phyloP scores from a whole-genome alignment of 352 stramenopile genomes.

The Pythium sp. region DNA sequence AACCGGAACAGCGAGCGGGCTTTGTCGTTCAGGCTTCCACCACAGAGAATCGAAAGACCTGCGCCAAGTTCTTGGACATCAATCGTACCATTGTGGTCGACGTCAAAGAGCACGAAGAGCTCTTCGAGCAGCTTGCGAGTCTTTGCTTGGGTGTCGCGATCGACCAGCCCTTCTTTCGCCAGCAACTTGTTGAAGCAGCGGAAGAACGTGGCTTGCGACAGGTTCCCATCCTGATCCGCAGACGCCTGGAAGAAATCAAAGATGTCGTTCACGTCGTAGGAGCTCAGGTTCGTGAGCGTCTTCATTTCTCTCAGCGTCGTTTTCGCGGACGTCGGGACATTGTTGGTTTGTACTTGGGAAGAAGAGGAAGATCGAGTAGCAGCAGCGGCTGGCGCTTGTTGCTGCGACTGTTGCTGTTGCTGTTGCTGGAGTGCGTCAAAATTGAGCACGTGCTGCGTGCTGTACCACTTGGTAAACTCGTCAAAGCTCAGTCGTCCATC shows the following conservation, averaged over 20 bases:
- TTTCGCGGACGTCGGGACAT: constrained; percentile 14
- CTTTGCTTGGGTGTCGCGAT: constrained; percentile 36
- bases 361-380: constrained; percentile 1
- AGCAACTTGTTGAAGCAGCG: constrained; percentile 84
- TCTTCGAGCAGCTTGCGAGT: constrained; percentile 59
- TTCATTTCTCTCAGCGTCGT: constrained; percentile 71
- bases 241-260: constrained; percentile 84
- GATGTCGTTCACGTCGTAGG: constrained; percentile 86
- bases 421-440: constrained; percentile 21
- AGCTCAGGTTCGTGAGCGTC: constrained; percentile 68
- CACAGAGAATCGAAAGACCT: constrained; percentile 86
- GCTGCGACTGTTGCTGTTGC: constrained; percentile 4
- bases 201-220: constrained; percentile 73
- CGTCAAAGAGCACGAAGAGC: constrained; percentile 83
- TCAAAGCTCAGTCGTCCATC: constrained; percentile 73
- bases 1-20: constrained; percentile 77
- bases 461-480: constrained; percentile 88
- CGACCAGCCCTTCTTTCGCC: constrained; percentile 35
- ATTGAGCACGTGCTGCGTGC: constrained; percentile 26
- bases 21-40: constrained; percentile 68
- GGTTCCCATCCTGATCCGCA: constrained; percentile 51
- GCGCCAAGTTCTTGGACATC: constrained; percentile 83
- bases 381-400: not conserved
- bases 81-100: constrained; percentile 75
- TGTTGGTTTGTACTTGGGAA: constrained; percentile 7